Base-by-base conservation (phyloP, 768 basidiomycete genomes). In the Collybia sordida region DNA sequence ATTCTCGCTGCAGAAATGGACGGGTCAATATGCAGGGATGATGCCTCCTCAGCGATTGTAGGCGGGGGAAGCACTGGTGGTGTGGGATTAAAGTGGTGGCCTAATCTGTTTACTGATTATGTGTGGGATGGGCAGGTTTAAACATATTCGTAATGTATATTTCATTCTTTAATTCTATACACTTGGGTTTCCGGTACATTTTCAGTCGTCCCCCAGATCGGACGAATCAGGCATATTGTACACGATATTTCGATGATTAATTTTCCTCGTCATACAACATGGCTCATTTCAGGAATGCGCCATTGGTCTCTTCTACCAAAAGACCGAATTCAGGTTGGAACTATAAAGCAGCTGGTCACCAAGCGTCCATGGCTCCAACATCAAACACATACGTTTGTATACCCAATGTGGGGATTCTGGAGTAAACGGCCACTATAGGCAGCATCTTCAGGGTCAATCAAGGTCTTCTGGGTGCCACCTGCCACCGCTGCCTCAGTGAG, bases 1-100 rank as follows among this genome's bases (percentile, higher is more conserved):
- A 69, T 97, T 22, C 73, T 75, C 38, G 82, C 79, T 48, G 82
- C 88, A 2, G 94, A 96, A 72, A 65, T 64, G 15, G 82, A 81
- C 31, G 89, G 86, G 0, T 77, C 77, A 48, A 70, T 96, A 11
- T 86, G 86, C 56, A 75, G 92, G 59, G 95, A 97, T 64, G 91
- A 93, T 51, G 80, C 58, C 12, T 61, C 51, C 35, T 59, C 65
- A 47, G 58, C 67, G 39, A 70, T 77, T 42, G 56, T 48, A 17
- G 73, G 74, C 15, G 69, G 73, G 9, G 72, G 70, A 19, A 14
- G 31, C 31, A 12, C 31, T 31, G 72, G 74, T 4, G 80, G 75
- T 34, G 75, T 71, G 6, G 87, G 90, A 62, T 70, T 89, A 49
- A 74, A 79, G 59, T 96, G 88, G 86, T 88, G 80, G 77, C 67